Base-by-base conservation (phyloP, 768 basidiomycete genomes). In the Suillus spraguei region DNA sequence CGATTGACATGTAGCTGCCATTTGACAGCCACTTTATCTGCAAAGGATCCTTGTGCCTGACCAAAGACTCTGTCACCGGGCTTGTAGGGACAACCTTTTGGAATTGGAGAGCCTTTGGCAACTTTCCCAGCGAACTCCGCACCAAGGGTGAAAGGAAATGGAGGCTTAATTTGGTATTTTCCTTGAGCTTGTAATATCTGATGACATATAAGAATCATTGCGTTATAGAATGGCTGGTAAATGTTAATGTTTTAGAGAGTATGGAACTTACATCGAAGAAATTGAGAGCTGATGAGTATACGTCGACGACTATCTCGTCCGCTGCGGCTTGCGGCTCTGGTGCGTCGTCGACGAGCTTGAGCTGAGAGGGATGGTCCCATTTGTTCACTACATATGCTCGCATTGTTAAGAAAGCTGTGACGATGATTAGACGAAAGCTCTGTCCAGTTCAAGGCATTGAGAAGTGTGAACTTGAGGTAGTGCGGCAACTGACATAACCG, bases 51-150 rank as follows among this genome's bases (percentile, higher is more conserved):
- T 70, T 92, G 88, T 0, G 80, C 81, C 14, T 85, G 85, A 7
- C 97, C 96, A 68, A 97, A 97, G 0, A 99, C 92, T 47, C 93
- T 81, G 66, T 97, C 93, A 4, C 97, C 97, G 3, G 82, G 85
- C 70, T 88, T 87, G 70, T 88, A 92, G 0, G 83, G 82, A 71
- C 94, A 97, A 8, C 87, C 91, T 35, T 82, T 71, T 4, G 96
- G 96, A 28, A 97, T 88, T 28, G 88, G 90, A 4, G 92, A 94
- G 65, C 82, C 75, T 17, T 70, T 65, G 9, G 90, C 81, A 64
- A 99, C 87, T 62, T 77, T 82, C 0, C 97, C 97, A 4, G 95
- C 86, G 69, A 98, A 92, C 74, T 99, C 92, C 42, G 85, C 80
- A 17, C 95, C 95, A 6, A 95, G 83, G 7, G 87, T 82, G 76